Base-by-base conservation (phyloP, 2,329 filamentous ascomycete genomes). In the Diplocarpon rosae region DNA sequence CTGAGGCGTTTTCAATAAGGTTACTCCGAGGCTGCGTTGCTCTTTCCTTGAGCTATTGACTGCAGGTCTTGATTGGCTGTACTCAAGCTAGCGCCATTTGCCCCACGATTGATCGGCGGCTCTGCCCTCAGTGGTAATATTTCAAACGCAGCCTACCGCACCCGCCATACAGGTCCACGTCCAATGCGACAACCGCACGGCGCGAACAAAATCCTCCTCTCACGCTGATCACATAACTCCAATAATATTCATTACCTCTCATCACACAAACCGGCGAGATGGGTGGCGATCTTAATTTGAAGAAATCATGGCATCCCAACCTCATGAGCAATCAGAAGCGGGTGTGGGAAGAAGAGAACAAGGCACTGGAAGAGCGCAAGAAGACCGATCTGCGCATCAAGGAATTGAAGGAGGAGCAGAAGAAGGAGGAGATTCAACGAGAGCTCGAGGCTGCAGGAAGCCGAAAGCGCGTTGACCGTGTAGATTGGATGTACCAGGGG, bases 401-500 rank as follows among this genome's bases (percentile, higher is more conserved):
- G 59, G 92, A 98, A 66, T 81, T 94, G 53, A 87, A 89, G 55
- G 89, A 96, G 63, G 93, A 98, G 68, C 80, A 89, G 37, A 81
- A 85, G 38, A 85, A 95, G 54, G 87, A 95, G 63, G 89, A 96
- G 63, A 77, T 96, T 1, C 85, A 95, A 64, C 78, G 80, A 42
- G 75, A 96, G 54, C 86, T 95, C 45, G 92, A 95, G 65, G 81
- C 83, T 2, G 83, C 88, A 0, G 92, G 92, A 31, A 88, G 89
- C 45, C 78, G 76, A 57, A 89, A 87, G 60, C 75, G 83, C 42
- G 68, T 83, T 27, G 82, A 90, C 56, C 80, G 88, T 30, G 90
- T 98, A 20, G 92, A 96, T 59, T 98, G 92, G 86, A 95, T 98
- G 87, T 98, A 98, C 66, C 79, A 83, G 56, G 90, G 90, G 1